Conservation (phyloP, 106 monocot genomes). For the Xerophyta viscosa region DNA sequence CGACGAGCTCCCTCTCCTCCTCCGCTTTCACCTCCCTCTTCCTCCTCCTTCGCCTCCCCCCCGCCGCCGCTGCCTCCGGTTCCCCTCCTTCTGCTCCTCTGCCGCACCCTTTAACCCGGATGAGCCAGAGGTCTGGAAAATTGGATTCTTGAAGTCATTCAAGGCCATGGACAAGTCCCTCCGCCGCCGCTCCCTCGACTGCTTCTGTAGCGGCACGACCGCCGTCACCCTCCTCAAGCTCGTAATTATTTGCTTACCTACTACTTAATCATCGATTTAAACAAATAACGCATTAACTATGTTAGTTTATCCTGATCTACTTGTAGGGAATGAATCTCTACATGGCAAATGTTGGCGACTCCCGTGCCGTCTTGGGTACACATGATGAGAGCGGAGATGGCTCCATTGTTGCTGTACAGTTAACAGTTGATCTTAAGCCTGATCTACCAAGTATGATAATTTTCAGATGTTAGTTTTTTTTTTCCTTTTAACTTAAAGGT, state of each 20-base stretch:
- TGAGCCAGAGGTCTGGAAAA: constrained; percentile 4
- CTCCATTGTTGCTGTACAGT: constrained; percentile 19
- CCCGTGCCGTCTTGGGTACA: constrained; percentile 29
- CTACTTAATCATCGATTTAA: too few relatives aligned
- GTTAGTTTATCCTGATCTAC: not conserved
- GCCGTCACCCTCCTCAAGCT: constrained; percentile 25
- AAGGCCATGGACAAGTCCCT: constrained; percentile 36
- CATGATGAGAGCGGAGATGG: constrained; percentile 2
- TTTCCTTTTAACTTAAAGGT: not conserved
- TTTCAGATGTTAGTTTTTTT: not conserved
- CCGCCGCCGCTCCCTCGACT: constrained; percentile 22
- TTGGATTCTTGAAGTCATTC: constrained; percentile 23
- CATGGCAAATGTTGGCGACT: constrained; percentile 35
- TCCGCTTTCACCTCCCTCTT: constrained; percentile 6
- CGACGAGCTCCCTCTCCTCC: constrained; percentile 15
- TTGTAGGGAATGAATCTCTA: constrained; percentile 24
- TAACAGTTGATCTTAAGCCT: constrained; percentile 37
- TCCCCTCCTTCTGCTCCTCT: not conserved
- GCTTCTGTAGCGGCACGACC: constrained; percentile 43
- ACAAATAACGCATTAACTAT: too few relatives aligned
- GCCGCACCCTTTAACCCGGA: not conserved
- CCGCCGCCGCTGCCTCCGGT: not conserved
- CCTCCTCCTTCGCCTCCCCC: not conserved
- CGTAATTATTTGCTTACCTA: constrained; percentile 1
- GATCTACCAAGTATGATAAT: constrained; percentile 26